Conservation (phyloP, 2,329 filamentous ascomycete genomes). For the Pezizomycotina sp. region DNA sequence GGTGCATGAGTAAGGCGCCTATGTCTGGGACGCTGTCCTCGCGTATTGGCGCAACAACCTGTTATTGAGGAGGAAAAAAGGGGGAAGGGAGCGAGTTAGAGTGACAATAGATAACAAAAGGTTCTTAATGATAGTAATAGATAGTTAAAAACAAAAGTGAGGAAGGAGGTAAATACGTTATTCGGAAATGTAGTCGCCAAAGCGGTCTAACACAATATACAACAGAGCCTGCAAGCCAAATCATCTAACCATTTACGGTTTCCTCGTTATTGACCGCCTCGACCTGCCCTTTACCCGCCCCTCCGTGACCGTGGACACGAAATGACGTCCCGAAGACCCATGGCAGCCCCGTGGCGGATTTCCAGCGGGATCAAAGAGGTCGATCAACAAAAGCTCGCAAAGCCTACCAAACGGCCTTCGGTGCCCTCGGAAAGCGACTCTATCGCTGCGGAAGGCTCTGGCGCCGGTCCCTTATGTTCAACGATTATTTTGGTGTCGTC, state of each 20-base stretch:
- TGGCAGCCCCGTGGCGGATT: conserved; percentile 91
- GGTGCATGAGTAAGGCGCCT: conserved; percentile 71
- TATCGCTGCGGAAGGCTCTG: conserved; percentile 55
- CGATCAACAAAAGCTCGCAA: conserved; percentile 83
- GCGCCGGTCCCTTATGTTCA: conserved; percentile 70
- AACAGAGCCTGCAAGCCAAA: conserved; percentile 82
- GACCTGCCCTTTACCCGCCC: conserved; percentile 58
- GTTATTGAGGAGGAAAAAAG: too few species aligned
- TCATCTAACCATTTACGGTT: conserved; percentile 87
- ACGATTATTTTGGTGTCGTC: conserved; percentile 86
- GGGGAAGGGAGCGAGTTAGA: too few species aligned
- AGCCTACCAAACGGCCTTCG: conserved; percentile 87
- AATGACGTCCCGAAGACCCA: conserved; percentile 81
- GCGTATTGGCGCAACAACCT: conserved; percentile 79
- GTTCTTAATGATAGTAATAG: too few species aligned
- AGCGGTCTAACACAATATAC: conserved; percentile 95
- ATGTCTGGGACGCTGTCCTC: conserved; percentile 91
- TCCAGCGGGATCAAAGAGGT: conserved; percentile 87
- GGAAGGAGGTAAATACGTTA: conserved; percentile 8
- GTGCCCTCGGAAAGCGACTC: conserved; percentile 65
- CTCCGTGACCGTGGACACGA: conserved; percentile 76
- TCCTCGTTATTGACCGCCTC: conserved; percentile 54
- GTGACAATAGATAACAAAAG: too few species aligned
- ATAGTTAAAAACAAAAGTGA: too few species aligned
- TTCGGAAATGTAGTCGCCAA: conserved; percentile 94